Evolutionary conservation across 2,329 filamentous ascomycete genomes (phyloP), one percentile per base, ranked within the genome.

Genomic region (Penicillium sumatraense): DNA sequence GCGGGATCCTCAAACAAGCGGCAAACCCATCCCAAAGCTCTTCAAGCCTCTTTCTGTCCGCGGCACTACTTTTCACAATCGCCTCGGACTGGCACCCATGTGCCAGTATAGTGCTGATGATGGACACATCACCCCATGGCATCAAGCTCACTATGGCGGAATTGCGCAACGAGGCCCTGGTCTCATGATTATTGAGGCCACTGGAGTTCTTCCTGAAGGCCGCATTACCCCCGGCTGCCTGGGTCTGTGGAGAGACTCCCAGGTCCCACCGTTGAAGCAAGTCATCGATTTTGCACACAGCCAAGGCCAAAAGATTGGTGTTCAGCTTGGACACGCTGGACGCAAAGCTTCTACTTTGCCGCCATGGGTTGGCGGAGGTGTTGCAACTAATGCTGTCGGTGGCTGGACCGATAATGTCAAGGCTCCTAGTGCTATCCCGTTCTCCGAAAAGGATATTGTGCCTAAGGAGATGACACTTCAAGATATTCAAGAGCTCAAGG

Each of bases 271-370:
- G 0, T 75, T 96, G 54, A 54, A 58, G 10, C 82, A 83, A 56
- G 82, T 93, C 45, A 84, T 86, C 33, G 89, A 95, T 57, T 95
- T 91, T 58, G 84, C 88, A 2, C 91, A 96, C 76, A 85, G 83
- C 21, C 92, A 96, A 73, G 82, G 82, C 68, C 86, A 90, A 67
- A 86, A 88, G 61, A 85, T 89, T 49, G 90, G 84, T 48, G 88
- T 96, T 58, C 92, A 96, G 77, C 81, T 96, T 3, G 89, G 79
- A 1, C 91, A 96, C 67, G 91, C 90, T 0, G 91, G 91, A 8
- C 71, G 83, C 23, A 86, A 86, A 65, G 82, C 83, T 11, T 78
- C 74, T 55, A 83, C 81, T 3, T 77, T 84, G 5, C 80, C 83
- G 0, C 83, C 83, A 1, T 78, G 74, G 74, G 45, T 75, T 9